Conservation (phyloP, 495 filamentous ascomycete species). For the Neurospora tetraspora region DNA sequence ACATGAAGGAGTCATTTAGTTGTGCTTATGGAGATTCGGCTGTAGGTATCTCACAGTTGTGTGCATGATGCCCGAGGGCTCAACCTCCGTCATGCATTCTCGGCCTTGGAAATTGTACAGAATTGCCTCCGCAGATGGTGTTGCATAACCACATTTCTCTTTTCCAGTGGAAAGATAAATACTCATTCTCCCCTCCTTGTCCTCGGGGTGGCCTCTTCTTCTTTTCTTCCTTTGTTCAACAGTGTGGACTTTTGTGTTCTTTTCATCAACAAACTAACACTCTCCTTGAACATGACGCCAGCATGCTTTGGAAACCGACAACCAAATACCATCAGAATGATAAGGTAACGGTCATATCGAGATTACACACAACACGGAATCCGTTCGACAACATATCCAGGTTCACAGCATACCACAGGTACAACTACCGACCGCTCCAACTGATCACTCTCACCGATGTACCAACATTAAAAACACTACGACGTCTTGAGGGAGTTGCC, state of each 20-base stretch:
- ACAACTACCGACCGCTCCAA: background rate
- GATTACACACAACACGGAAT: background rate
- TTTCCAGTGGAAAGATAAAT: background rate
- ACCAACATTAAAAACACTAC: background rate
- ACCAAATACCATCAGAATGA: background rate
- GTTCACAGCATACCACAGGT: background rate
- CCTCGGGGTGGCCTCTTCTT: background rate
- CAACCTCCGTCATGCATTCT: background rate
- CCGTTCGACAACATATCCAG: background rate
- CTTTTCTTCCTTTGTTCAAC: background rate
- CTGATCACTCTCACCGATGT: background rate
- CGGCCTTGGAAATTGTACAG: background rate
- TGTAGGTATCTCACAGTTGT: background rate
- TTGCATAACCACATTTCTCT: background rate
- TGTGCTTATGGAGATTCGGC: background rate
- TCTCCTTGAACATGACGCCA: background rate
- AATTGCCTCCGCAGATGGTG: background rate
- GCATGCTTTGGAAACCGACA: background rate
- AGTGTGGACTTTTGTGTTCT: background rate
- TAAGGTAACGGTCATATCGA: background rate
- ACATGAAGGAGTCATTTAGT: background rate
- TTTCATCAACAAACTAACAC: background rate
- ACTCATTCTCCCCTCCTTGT: background rate
- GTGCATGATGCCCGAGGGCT: background rate
- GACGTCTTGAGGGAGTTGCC: background rate